Percentiles rank a stretch among this genome's conserved stretches.
Evolutionary conservation across 805 yeast species (phyloP).

Genomic region (Pichia thaimueangensis): DNA sequence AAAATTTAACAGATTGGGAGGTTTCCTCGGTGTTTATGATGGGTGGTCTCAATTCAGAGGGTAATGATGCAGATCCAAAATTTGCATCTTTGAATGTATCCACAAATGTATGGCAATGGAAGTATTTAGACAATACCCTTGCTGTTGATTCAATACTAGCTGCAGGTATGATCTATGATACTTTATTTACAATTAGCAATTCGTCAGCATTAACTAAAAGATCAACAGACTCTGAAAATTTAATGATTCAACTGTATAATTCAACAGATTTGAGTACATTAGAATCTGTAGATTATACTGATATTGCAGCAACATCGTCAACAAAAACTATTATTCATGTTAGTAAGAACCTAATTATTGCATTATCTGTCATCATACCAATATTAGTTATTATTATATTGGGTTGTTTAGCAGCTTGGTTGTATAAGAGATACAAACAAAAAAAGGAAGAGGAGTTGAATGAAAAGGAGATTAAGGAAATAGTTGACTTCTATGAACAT

Average conservation of each 20-base stretch:
- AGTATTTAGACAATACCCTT: conserved; percentile 27
- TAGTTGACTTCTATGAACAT: conserved; percentile 29
- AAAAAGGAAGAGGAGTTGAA: conserved; percentile 25
- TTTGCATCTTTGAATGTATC: conserved; percentile 35
- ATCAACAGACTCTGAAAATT: conserved; percentile 22
- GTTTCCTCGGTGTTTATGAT: conserved; percentile 43
- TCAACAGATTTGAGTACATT: conserved; percentile 32
- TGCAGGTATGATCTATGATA: conserved; percentile 46
- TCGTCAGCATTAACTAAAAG: not conserved
- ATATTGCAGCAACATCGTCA: conserved; percentile 11
- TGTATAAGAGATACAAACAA: conserved; percentile 25
- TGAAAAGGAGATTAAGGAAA: conserved; percentile 25
- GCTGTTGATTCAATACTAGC: conserved; percentile 33
- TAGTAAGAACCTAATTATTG: conserved; percentile 34
- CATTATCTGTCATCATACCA: conserved; percentile 41
- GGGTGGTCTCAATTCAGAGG: conserved; percentile 50
- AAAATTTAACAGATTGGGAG: conserved; percentile 29
- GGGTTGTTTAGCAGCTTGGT: conserved; percentile 25
- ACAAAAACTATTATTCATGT: conserved; percentile 9
- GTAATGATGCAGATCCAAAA: conserved; percentile 35
- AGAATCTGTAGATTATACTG: conserved; percentile 27
- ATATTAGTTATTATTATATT: conserved; percentile 32
- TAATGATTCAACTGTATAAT: conserved; percentile 37
- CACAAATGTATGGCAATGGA: conserved; percentile 41
- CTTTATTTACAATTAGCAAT: conserved; percentile 38